A percentile compares a stretch with the other conserved stretches of the same genome.
Conservation (phyloP, 352 stramenopile genomes). For the Phytophthora pseudosyringae region DNA sequence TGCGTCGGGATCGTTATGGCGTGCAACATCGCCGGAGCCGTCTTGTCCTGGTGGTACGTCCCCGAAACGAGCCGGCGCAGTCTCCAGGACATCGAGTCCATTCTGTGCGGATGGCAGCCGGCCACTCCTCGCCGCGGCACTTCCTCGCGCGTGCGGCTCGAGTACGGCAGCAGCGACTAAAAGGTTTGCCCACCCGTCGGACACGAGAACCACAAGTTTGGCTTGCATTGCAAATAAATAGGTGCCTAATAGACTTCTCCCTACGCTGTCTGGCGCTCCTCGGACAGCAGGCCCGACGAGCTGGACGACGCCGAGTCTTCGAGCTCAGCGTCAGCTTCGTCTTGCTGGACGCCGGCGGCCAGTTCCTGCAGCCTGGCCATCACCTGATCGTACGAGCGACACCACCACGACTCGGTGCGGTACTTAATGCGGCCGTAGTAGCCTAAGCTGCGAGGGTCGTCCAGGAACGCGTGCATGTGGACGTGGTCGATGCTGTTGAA, state of each 20-base stretch:
- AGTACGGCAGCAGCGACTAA: slow-evolving; percentile 40
- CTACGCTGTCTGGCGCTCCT: slow-evolving; percentile 22
- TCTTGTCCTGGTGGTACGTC: slow-evolving; percentile 71
- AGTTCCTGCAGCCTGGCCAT: slow-evolving; percentile 44
- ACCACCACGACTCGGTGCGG: slow-evolving; percentile 85
- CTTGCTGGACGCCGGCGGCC: slow-evolving; percentile 15
- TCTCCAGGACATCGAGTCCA: slow-evolving; percentile 83
- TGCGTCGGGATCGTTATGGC: slow-evolving; percentile 48
- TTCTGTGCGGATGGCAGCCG: slow-evolving; percentile 75
- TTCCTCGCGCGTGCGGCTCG: slow-evolving; percentile 61
- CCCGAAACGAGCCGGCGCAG: slow-evolving; percentile 79
- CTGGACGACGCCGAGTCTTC: slow-evolving; percentile 25
- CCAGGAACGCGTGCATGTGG: slow-evolving; percentile 85
- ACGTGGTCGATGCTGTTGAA: slow-evolving; percentile 92
- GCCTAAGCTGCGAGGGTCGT: slow-evolving; percentile 44
- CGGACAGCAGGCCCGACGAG: slow-evolving; percentile 20
- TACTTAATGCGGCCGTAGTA: slow-evolving; percentile 82
- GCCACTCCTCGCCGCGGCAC: slow-evolving; percentile 61
- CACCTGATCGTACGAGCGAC: slow-evolving; percentile 79
- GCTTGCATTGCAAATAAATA: slow-evolving; percentile 41
- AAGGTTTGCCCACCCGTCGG: not conserved
- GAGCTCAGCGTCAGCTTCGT: not conserved
- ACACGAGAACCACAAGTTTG: slow-evolving; percentile 17
- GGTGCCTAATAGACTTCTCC: slow-evolving; percentile 8
- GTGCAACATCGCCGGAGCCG: slow-evolving; percentile 52